These are phyloP conservation scores for Plasmodium malariae DNA, from an alignment of 169 alveolate genomes.

Conservation along the genomic window DNA sequence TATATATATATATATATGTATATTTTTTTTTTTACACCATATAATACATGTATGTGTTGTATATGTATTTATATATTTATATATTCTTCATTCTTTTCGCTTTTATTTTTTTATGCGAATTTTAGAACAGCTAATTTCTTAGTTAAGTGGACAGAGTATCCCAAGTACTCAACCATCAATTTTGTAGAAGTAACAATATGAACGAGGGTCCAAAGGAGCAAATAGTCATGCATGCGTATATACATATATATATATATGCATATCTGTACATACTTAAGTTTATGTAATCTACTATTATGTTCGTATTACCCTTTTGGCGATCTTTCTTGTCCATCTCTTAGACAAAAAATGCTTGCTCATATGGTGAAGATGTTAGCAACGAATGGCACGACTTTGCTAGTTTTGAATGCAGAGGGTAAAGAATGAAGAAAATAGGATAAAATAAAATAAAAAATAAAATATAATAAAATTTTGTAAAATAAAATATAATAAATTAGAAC, in stretches of 20 bases:
- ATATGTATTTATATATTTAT: background rate
- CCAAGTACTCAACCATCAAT: slow-evolving; percentile 65
- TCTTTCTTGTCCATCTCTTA: background rate
- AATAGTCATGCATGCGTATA: background rate
- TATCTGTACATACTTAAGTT: background rate
- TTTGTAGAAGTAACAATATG: slow-evolving; percentile 34
- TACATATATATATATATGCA: slow-evolving; percentile 4
- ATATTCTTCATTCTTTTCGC: background rate
- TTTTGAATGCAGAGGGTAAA: slow-evolving; percentile 71
- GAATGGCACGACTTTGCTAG: slow-evolving; percentile 59
- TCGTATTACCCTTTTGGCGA: background rate
- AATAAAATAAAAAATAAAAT: slow-evolving; percentile 8
- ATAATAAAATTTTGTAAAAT: too few relatives aligned
- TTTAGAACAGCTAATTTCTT: slow-evolving; percentile 66
- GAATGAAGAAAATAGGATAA: background rate
- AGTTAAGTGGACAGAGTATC: slow-evolving; percentile 68
- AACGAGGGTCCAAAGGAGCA: background rate
- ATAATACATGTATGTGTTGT: background rate
- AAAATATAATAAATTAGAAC: too few relatives aligned
- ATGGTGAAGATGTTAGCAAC: slow-evolving; percentile 22
- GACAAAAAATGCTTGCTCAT: slow-evolving; percentile 58
- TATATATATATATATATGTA: background rate
- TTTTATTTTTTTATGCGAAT: background rate
- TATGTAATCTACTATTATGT: background rate
- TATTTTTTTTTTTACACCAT: too few relatives aligned